A percentile compares a stretch with the other conserved stretches of the same genome.
Evolutionary conservation across 2,329 filamentous ascomycete genomes (phyloP).

Genomic region (Ophiocordyceps australis): DNA sequence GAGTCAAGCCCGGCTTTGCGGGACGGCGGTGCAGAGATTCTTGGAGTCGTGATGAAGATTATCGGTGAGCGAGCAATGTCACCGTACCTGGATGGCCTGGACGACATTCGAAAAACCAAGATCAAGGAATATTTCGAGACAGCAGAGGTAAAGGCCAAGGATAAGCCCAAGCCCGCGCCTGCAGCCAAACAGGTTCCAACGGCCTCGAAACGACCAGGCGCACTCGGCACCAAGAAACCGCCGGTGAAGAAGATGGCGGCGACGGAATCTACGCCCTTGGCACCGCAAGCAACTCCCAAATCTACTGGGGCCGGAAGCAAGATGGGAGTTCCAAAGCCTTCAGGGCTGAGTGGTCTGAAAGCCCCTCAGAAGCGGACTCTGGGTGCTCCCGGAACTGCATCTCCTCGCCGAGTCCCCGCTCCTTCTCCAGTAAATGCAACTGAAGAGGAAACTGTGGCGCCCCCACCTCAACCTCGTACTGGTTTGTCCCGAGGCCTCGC

Average conservation of each 20-base stretch:
- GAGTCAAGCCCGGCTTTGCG: slow-evolving; percentile 77
- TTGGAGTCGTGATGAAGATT: slow-evolving; percentile 96
- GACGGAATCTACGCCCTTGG: slow-evolving; percentile 31
- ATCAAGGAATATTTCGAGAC: slow-evolving; percentile 81
- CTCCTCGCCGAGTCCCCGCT: slow-evolving; percentile 33
- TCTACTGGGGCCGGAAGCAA: slow-evolving; percentile 26
- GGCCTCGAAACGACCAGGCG: slow-evolving; percentile 29
- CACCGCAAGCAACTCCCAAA: slow-evolving; percentile 39
- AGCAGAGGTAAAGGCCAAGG: slow-evolving; percentile 27
- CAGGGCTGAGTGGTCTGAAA: slow-evolving; percentile 37
- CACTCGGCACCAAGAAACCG: slow-evolving; percentile 21
- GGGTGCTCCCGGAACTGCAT: slow-evolving; percentile 27
- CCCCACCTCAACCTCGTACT: slow-evolving; percentile 42
- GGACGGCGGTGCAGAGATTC: slow-evolving; percentile 75
- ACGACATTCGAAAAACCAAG: slow-evolving; percentile 90
- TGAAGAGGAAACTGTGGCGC: slow-evolving; percentile 39
- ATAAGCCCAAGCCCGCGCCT: slow-evolving; percentile 68
- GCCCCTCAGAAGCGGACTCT: slow-evolving; percentile 37
- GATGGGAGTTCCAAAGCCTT: slow-evolving; percentile 34
- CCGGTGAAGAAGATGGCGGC: slow-evolving; percentile 25
- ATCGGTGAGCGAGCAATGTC: slow-evolving; percentile 94
- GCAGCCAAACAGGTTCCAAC: slow-evolving; percentile 30
- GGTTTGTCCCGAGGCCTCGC: slow-evolving; percentile 66
- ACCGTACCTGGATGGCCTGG: slow-evolving; percentile 74
- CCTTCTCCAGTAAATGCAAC: slow-evolving; percentile 26